phyloP scores from a whole-genome alignment of 441 rosid species.

The Gossypium davidsonii region DNA sequence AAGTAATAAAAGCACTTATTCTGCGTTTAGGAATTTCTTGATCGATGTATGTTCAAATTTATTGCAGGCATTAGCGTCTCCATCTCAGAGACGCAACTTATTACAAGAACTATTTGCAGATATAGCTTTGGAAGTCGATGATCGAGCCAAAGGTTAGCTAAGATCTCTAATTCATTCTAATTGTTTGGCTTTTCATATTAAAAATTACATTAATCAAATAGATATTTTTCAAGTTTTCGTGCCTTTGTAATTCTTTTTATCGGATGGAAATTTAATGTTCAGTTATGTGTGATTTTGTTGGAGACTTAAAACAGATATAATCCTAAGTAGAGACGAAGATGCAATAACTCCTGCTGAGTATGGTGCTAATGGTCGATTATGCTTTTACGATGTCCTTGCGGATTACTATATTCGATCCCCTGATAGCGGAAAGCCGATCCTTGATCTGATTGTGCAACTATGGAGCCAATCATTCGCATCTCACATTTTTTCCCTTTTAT shows the following conservation, averaged over 20 bases:
- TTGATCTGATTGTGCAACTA: conserved; percentile 80
- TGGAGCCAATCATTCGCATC: conserved; percentile 99
- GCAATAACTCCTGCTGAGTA: conserved; percentile 40
- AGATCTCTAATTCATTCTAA: not conserved
- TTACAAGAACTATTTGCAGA: conserved; percentile 88
- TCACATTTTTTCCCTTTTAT: conserved; percentile 74
- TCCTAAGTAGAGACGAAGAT: conserved; percentile 60
- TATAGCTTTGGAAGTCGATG: conserved; percentile 89
- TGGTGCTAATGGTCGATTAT: conserved; percentile 40
- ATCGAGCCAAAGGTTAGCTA: conserved; percentile 73
- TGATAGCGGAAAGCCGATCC: conserved; percentile 62
- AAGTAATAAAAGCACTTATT: not conserved
- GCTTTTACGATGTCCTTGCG: conserved; percentile 87
- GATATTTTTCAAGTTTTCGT: not conserved
- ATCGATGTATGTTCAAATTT: conserved; percentile 7
- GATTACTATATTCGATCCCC: conserved; percentile 65
- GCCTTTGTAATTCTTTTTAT: not conserved
- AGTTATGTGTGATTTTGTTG: not conserved
- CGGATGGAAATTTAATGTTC: not conserved
- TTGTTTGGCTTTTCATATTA: not conserved
- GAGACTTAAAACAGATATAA: conserved; percentile 53
- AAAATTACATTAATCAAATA: not conserved
- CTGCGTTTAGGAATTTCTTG: not conserved
- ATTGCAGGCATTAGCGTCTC: conserved; percentile 69
- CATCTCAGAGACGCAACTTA: conserved; percentile 74